Evolutionary conservation across 352 stramenopile genomes (phyloP).

Genomic region (Pythium phragmiticola): DNA sequence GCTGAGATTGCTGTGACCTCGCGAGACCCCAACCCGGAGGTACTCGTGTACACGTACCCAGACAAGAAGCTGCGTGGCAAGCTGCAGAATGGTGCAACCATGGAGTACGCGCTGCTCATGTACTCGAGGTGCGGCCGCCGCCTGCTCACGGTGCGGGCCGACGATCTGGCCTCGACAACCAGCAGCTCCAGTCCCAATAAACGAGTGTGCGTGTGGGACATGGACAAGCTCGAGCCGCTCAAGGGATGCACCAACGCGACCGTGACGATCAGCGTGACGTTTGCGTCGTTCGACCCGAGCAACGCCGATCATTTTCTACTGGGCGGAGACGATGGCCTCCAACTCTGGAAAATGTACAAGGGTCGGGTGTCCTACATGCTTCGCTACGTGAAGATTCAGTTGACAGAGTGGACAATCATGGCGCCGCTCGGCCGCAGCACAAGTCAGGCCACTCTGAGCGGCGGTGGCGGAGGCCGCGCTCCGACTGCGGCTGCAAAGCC

Average conservation of each 20-base stretch:
- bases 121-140: constrained; percentile 69
- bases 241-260: constrained; percentile 40
- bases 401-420: constrained; percentile 18
- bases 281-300: constrained; percentile 71
- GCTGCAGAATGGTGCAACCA: constrained; percentile 35
- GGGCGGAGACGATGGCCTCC: constrained; percentile 55
- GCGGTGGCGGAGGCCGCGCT: neutral
- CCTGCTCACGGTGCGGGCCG: constrained; percentile 49
- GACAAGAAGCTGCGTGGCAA: constrained; percentile 74
- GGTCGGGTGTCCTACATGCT: constrained; percentile 27
- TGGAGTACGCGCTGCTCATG: constrained; percentile 65
- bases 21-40: constrained; percentile 50
- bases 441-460: constrained; percentile 1
- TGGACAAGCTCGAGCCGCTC: constrained; percentile 47
- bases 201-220: constrained; percentile 65
- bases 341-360: constrained; percentile 72
- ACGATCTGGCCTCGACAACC: constrained; percentile 5
- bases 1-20: constrained; percentile 53
- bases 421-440: constrained; percentile 1
- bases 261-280: constrained; percentile 33
- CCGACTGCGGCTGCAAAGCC: neutral
- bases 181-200: neutral
- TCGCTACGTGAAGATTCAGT: constrained; percentile 27
- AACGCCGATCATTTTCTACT: constrained; percentile 63
- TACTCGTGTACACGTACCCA: constrained; percentile 69